phyloP scores from a whole-genome alignment of 1,284 basidiomycete genomes.

The Ceraceosorus guamensis region DNA sequence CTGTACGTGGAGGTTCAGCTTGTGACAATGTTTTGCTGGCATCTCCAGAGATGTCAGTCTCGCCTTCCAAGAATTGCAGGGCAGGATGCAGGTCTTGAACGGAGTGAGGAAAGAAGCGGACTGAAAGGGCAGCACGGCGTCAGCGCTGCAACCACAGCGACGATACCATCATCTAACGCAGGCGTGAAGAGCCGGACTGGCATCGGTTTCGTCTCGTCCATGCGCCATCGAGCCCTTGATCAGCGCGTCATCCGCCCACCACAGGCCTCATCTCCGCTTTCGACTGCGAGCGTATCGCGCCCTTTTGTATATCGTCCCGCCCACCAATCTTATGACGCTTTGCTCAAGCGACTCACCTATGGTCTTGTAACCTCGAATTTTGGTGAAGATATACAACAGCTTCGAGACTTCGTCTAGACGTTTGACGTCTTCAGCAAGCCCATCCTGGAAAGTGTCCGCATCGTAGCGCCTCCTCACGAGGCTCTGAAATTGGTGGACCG shows the following conservation, averaged over 20 bases:
- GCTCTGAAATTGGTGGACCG: conserved; percentile 53
- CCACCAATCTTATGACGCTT: background rate
- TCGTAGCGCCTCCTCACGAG: conserved; percentile 11
- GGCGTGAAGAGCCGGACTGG: no score
- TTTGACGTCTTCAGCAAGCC: background rate
- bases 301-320: no score
- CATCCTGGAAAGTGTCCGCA: background rate
- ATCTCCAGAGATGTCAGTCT: no score
- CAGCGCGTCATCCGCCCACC: no score
- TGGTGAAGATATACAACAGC: conserved; percentile 75
- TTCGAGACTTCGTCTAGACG: conserved; percentile 56
- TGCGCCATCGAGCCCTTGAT: no score
- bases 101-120: conserved; percentile 83
- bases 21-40: background rate
- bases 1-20: background rate
- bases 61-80: conserved; percentile 49
- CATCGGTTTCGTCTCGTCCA: no score
- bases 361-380: conserved; percentile 83
- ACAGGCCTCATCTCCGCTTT: no score
- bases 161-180: no score
- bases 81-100: conserved; percentile 71
- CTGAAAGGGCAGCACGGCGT: conserved; percentile 50
- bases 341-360: conserved; percentile 61
- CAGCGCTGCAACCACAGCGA: background rate
- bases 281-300: no score